These are phyloP conservation scores for Fomitopsis palustris DNA, from an alignment of 1,284 basidiomycete genomes.

Conservation along the genomic window DNA sequence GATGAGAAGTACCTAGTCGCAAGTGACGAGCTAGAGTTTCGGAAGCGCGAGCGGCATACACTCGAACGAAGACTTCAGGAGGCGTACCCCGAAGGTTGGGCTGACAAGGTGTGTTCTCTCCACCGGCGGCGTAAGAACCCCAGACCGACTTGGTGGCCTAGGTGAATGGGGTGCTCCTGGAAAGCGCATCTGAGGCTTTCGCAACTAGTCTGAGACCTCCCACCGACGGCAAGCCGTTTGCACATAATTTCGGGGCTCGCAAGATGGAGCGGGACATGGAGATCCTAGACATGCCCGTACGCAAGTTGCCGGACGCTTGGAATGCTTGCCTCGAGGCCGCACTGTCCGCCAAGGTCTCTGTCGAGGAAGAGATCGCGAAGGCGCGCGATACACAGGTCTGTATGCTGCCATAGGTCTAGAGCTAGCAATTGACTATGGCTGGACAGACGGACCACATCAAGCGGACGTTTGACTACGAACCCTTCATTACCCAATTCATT, in stretches of 20 bases:
- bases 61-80: constrained; percentile 44
- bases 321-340: constrained; percentile 41
- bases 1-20: constrained; percentile 45
- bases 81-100: constrained; percentile 34
- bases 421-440: not conserved
- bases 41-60: constrained; percentile 42
- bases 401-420: constrained; percentile 6
- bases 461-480: constrained; percentile 59
- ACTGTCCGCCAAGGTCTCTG: constrained; percentile 36
- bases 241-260: constrained; percentile 41
- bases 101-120: constrained; percentile 29
- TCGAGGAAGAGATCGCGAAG: constrained; percentile 51
- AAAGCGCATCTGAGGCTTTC: constrained; percentile 31
- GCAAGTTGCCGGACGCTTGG: constrained; percentile 39
- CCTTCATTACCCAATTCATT: constrained; percentile 49
- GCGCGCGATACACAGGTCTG: constrained; percentile 43
- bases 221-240: constrained; percentile 30
- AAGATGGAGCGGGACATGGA: constrained; percentile 40
- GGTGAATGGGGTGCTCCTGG: constrained; percentile 37
- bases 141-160: constrained; percentile 12
- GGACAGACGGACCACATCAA: constrained; percentile 51
- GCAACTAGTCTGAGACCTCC: constrained; percentile 26
- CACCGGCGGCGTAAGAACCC: not conserved
- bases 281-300: constrained; percentile 41
- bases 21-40: constrained; percentile 50